These are phyloP conservation scores for Juglanconis juglandina DNA, from an alignment of 2,329 filamentous ascomycete genomes.

Conservation along the genomic window DNA sequence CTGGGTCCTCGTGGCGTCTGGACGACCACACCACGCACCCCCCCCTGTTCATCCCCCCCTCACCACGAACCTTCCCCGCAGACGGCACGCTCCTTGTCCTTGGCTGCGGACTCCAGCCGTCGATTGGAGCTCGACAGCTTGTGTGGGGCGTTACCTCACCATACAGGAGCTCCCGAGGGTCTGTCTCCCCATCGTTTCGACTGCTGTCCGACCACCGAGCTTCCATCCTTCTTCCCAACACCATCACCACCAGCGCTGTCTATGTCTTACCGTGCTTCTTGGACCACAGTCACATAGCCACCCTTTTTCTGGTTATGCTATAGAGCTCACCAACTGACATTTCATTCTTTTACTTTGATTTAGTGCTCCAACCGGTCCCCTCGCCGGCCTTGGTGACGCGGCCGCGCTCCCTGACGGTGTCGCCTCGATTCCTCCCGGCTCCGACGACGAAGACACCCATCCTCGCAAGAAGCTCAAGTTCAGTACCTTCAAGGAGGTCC, in stretches of 20 bases:
- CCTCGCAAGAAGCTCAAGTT: neutral
- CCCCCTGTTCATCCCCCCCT: neutral
- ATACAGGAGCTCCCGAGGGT: no score
- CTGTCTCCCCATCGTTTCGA: no score
- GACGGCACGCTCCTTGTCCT: neutral
- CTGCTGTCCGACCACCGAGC: no score
- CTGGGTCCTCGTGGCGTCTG: neutral
- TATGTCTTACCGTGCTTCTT: neutral
- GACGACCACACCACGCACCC: neutral
- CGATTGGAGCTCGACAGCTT: neutral
- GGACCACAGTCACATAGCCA: neutral
- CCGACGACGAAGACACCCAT: neutral
- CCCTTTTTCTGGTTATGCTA: neutral
- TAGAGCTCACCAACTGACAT: slow-evolving; percentile 1
- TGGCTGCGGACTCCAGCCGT: neutral
- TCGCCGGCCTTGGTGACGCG: neutral
- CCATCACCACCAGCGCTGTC: neutral
- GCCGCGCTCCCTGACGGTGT: neutral
- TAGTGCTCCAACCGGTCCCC: neutral
- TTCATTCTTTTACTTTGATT: neutral
- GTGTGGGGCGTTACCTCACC: no score
- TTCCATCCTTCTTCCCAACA: neutral
- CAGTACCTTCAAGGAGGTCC: neutral
- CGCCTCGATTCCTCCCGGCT: neutral
- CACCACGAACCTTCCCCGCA: neutral